phyloP scores from a whole-genome alignment of 495 filamentous ascomycete genomes.

The Mycothermus thermophilus region DNA sequence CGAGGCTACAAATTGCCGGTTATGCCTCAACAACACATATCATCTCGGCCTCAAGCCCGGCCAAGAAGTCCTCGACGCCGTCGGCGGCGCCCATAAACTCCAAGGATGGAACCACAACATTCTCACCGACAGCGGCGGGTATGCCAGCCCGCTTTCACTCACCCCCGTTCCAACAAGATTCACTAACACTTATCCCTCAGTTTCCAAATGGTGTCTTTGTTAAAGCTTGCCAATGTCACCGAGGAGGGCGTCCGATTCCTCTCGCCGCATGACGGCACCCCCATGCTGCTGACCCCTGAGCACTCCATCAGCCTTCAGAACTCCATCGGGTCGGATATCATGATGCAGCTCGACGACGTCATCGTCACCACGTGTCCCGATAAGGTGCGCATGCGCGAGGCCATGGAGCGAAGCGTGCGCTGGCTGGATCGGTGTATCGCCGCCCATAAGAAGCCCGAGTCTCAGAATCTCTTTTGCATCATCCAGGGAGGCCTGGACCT shows the following conservation, averaged over 20 bases:
- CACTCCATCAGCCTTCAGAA: conserved; percentile 96
- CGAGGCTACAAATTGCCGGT: conserved; percentile 70
- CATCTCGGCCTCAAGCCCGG: conserved; percentile 91
- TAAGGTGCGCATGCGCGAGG: conserved; percentile 70
- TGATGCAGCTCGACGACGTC: conserved; percentile 98
- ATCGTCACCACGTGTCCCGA: conserved; percentile 91
- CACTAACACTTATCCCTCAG: conserved; percentile 37
- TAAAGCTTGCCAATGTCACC: conserved; percentile 86
- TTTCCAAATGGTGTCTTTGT: conserved; percentile 95
- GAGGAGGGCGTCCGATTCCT: conserved; percentile 93
- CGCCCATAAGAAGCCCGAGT: conserved; percentile 67
- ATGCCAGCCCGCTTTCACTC: conserved; percentile 23
- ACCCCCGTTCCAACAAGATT: background rate
- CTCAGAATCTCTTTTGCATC: conserved; percentile 96
- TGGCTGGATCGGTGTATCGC: conserved; percentile 96
- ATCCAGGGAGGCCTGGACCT: conserved; percentile 92
- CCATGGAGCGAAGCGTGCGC: conserved; percentile 92
- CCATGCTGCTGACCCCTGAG: conserved; percentile 97
- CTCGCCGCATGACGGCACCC: conserved; percentile 82
- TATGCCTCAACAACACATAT: conserved; percentile 96
- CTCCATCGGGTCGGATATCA: conserved; percentile 94
- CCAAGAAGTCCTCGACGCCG: conserved; percentile 67
- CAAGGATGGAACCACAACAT: conserved; percentile 95
- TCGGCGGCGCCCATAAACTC: conserved; percentile 85
- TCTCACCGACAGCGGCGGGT: conserved; percentile 96